Base-by-base conservation (phyloP, 129 eudicot species). In the Artemisia annua region DNA sequence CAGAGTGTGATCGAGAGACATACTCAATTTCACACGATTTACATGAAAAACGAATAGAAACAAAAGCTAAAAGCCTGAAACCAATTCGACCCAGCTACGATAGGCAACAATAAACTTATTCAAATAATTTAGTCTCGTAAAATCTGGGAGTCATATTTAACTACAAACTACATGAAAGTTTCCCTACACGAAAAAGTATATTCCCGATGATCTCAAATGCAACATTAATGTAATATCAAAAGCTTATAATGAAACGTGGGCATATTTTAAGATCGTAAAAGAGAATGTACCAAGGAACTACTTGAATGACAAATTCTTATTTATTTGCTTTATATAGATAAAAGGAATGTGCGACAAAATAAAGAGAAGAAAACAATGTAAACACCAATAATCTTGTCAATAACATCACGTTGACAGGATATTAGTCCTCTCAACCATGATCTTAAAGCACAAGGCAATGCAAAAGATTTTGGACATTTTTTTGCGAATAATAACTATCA, bases 61-160 rank as follows among this genome's bases (percentile, higher is more conserved):
- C 30, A 28, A 28, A 28, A 24, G 28, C 3, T 24, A 24, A 28
- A 28, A 28, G 7, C 17, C 44, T 4, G 14, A 60, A 60, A 60
- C 46, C 46, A 60, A 14, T 60, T 59, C 12, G 66, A 60, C 66
- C 30, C 11, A 19, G 30, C 15, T 60, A 60, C 15, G 12, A 24
- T 59, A 59, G 13, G 43, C 65, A 59, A 60, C 66, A 60, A 60
- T 2, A 16, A 24, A 60, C 66, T 11, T 60, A 14, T 60, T 60
- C 16, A 22, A 12, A 35, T 35, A 35, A 5, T 35, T 60, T 7
- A 59, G 12, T 11, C n/a, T 8, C 26, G 10, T 59, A 10, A 26
- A 8, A 24, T 59, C 6, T 19, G 13, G 17, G 43, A 22, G 24
- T 11, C 5, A 2, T 8, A 59, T 59, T 22, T 4, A 3, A 15